Base-by-base conservation (phyloP, 164 flowering plant genomes). In the Vitis vinifera region DNA sequence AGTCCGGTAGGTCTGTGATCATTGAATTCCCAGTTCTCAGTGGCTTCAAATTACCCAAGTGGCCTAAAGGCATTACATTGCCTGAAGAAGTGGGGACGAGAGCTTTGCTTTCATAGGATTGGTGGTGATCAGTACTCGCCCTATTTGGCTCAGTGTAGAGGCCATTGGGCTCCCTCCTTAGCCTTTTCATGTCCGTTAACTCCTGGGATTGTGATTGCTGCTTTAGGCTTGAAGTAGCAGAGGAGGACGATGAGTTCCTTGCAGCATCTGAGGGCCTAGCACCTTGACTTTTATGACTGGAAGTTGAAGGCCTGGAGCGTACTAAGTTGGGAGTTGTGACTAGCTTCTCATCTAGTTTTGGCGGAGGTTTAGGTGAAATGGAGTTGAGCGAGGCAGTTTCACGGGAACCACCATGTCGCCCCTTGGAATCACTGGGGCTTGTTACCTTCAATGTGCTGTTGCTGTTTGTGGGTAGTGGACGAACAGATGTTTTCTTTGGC, bases 11-110 rank as follows among this genome's bases (percentile, higher is more conserved):
- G 14, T 62, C 51, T 65, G 53, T 74, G 1, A 48, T 59, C n/a
- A 27, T 0, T 16, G 53, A 11, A 44, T 58, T 69, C 19, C 68
- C 67, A n/a, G 56, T 55, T 52, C 76, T 72, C 5, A 3, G 65
- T 62, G 72, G 71, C 66, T 47, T 77, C 74, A 77, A 55, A 62
- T 81, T 86, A 17, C 87, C 84, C 68, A 86, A 60, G 1, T 72
- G 71, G 71, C 84, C 79, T 49, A 31, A 51, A 14, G 72, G 74
- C 84, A 78, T 66, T 48, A 73, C 62, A 58, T 78, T 79, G 31
- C 79, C 76, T 0, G 84, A 71, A 65, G 78, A 70, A 4, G 77
- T 78, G n/a, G 81, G 74, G 64, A 69, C 70, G 0, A 73, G 73
- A 10, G 75, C 27, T 69, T 68, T 75, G 30, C 65, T 62, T 53